Base-by-base conservation (phyloP, 768 basidiomycete species). In the Leccinum olivaceopallidum region DNA sequence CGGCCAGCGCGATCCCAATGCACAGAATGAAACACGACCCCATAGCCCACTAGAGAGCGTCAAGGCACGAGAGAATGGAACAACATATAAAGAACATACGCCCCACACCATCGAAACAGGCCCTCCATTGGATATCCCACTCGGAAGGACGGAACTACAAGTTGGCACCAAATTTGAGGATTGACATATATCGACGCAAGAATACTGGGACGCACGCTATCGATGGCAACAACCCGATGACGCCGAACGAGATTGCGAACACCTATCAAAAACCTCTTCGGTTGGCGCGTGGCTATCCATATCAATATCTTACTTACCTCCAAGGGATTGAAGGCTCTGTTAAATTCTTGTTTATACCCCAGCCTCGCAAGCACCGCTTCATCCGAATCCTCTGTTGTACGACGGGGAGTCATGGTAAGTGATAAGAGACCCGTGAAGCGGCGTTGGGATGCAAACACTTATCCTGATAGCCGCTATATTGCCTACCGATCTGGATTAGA, bases 201-300 rank as follows among this genome's bases (percentile, higher is more conserved):
- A 42, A 64, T 69, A 24, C 32, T 63, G 14, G 56, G 42, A 74
- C 80, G 13, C 60, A 84, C 69, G 86, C 82, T 50, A 88, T 86
- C 0, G 87, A 81, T 18, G 82, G 86, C 3, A 87, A 80, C 18
- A 89, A 66, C 0, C 88, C 87, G 55, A 89, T 86, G 59, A 88
- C 85, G 5, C 84, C 85, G 69, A 89, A 89, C 0, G 83, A 83
- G 22, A 89, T 77, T 1, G 88, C 87, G 60, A 89, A 88, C 8
- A 87, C 83, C 84, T 89, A 66, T 72, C 24, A 34, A 66, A 67
- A 2, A 10, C 16, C 10, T 18, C 30, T 2, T 37, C 16, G 18
- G 24, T 22, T 26, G 37, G 24, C 6, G 39, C 22, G 0, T 7
- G 14, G 14, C 28, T 2, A 22, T n/a, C 24, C 7, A 18, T 14